phyloP scores from a whole-genome alignment of 768 basidiomycete species.

The Hemileccinum rubropunctum region DNA sequence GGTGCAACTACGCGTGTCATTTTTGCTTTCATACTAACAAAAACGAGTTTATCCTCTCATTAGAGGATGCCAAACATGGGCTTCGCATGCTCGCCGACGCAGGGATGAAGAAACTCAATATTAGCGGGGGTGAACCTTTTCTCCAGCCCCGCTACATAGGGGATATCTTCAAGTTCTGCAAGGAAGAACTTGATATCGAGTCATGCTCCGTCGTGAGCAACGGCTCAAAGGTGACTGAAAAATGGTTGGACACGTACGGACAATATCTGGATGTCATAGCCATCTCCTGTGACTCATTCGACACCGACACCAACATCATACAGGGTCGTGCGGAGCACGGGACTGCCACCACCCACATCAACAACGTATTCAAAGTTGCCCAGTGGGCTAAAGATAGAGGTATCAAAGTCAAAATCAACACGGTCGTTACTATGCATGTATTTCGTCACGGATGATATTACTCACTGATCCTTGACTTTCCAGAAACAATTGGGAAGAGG shows the following conservation, averaged over 20 bases:
- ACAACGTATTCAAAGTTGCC: conserved; percentile 34
- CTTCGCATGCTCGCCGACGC: conserved; percentile 31
- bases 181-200: conserved; percentile 36
- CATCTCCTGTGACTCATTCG: conserved; percentile 41
- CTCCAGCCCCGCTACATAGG: conserved; percentile 38
- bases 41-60: conserved; percentile 32
- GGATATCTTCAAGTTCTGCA: conserved; percentile 36
- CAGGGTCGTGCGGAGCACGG: conserved; percentile 35
- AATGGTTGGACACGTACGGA: conserved; percentile 40
- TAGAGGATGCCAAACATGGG: conserved; percentile 36
- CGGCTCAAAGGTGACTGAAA: conserved; percentile 41
- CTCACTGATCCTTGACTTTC: not conserved
- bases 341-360: conserved; percentile 29
- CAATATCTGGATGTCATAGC: conserved; percentile 41
- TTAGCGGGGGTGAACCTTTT: conserved; percentile 38
- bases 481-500: conserved; percentile 39
- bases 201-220: conserved; percentile 36
- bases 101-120: conserved; percentile 38
- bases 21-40: conserved; percentile 43
- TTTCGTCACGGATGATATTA: not conserved
- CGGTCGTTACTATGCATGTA: conserved; percentile 29
- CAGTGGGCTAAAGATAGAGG: conserved; percentile 35
- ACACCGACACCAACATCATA: conserved; percentile 33
- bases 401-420: conserved; percentile 39
- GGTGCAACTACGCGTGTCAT: conserved; percentile 37